Evolutionary conservation across 768 basidiomycete species (phyloP).

Genomic region (Auricularia heimuer): DNA sequence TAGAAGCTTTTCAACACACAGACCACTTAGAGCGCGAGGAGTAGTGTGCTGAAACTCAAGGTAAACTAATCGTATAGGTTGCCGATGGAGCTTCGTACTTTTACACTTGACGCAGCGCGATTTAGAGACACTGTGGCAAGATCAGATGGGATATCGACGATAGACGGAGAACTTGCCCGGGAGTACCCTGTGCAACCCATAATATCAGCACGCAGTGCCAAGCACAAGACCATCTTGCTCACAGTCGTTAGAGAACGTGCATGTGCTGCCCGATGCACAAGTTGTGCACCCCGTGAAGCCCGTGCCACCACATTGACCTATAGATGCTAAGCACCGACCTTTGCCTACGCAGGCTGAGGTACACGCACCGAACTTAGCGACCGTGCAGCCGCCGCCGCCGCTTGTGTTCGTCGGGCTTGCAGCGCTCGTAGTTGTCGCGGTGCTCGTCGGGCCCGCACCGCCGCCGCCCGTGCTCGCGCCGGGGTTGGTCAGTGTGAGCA

Average conservation of each 20-base stretch:
- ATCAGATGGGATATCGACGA: not conserved
- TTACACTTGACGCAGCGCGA: not conserved
- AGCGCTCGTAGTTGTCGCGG: not conserved
- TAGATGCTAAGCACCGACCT: not conserved
- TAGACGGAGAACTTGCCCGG: not conserved
- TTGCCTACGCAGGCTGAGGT: not conserved
- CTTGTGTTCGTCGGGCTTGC: not conserved
- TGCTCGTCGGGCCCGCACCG: not conserved
- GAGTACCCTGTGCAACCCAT: not conserved
- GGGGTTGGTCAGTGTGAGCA: conserved; percentile 17
- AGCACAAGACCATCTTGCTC: not conserved
- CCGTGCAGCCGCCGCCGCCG: not conserved
- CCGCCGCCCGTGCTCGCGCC: not conserved
- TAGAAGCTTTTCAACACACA: too few relatives aligned
- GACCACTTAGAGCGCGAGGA: too few relatives aligned
- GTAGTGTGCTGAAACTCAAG: too few relatives aligned
- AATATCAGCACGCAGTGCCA: not conserved
- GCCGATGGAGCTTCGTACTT: not conserved
- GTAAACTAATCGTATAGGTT: too few relatives aligned
- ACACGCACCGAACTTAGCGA: not conserved
- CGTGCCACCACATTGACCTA: not conserved
- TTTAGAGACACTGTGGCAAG: not conserved
- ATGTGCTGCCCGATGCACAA: not conserved
- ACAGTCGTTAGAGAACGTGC: not conserved
- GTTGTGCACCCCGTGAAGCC: not conserved